Conservation (phyloP, 345 rosid species). For the Dipteronia dyeriana region DNA sequence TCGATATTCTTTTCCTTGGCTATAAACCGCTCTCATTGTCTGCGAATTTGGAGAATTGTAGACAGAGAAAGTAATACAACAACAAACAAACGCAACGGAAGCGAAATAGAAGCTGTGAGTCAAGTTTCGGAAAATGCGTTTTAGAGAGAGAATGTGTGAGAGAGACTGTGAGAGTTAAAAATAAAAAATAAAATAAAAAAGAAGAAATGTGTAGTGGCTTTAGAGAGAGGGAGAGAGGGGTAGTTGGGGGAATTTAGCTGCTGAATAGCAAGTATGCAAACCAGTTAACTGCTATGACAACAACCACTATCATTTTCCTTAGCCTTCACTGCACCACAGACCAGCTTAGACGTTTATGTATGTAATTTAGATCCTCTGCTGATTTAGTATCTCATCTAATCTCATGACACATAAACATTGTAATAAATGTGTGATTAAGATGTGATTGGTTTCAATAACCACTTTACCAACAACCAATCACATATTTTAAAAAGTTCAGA, state of each 20-base stretch:
- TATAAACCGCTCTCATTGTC: constrained; percentile 36
- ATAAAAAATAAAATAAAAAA: not conserved
- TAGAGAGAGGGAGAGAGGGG: constrained; percentile 40
- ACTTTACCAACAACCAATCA: no score
- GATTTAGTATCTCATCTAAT: no score
- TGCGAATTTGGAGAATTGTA: constrained; percentile 26
- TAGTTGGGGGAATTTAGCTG: constrained; percentile 40
- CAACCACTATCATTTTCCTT: constrained; percentile 72
- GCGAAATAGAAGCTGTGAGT: constrained; percentile 10
- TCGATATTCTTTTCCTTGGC: constrained; percentile 9
- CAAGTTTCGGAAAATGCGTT: constrained; percentile 33
- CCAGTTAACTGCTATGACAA: constrained; percentile 53
- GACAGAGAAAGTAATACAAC: constrained; percentile 47
- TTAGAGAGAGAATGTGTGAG: constrained; percentile 15
- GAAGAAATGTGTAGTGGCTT: not conserved
- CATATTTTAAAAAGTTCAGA: no score
- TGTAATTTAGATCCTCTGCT: no score
- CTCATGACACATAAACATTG: no score
- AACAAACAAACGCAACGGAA: constrained; percentile 18
- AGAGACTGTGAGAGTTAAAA: constrained; percentile 20
- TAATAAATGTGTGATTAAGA: no score
- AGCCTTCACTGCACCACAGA: constrained; percentile 51
- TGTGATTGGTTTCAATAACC: no score
- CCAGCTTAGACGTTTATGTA: constrained; percentile 16
- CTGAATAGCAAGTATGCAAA: constrained; percentile 10